A percentile compares a stretch with the other conserved stretches of the same genome.
phyloP scores from a whole-genome alignment of 441 rosid genomes.

The Capsella rubella region DNA sequence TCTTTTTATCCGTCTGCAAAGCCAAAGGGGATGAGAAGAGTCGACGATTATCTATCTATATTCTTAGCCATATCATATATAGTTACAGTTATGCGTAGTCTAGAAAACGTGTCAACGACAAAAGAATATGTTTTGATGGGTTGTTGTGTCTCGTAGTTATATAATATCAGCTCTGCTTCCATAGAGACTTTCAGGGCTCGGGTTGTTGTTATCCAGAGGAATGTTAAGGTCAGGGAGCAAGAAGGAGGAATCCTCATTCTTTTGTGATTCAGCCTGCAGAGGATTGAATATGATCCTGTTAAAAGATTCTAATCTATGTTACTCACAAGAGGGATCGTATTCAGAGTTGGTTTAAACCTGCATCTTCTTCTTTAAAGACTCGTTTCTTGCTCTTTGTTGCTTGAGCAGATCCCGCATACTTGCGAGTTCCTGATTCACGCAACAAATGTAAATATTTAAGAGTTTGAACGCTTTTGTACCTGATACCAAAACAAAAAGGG shows the following conservation, averaged over 20 bases:
- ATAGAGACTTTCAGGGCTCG: slow-evolving; percentile 32
- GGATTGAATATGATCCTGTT: background rate
- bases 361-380: slow-evolving; percentile 58
- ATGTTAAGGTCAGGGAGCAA: slow-evolving; percentile 78
- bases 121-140: slow-evolving; percentile 38
- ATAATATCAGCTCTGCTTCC: slow-evolving; percentile 41
- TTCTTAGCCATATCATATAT: slow-evolving; percentile 21
- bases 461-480: background rate
- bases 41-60: slow-evolving; percentile 27
- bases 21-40: slow-evolving; percentile 20
- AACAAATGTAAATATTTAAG: slow-evolving; percentile 10
- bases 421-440: slow-evolving; percentile 58
- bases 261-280: slow-evolving; percentile 42
- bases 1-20: slow-evolving; percentile 23
- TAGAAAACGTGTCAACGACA: slow-evolving; percentile 32
- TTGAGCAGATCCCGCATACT: slow-evolving; percentile 45
- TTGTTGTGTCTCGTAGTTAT: slow-evolving; percentile 8
- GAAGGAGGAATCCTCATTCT: slow-evolving; percentile 42
- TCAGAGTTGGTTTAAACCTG: slow-evolving; percentile 50
- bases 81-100: slow-evolving; percentile 38
- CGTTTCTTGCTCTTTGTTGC: slow-evolving; percentile 64
- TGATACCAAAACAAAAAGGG: background rate
- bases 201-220: slow-evolving; percentile 52
- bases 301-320: background rate
- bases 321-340: slow-evolving; percentile 6